phyloP scores from a whole-genome alignment of 768 basidiomycete species.

The Coprinopsis cinerea region DNA sequence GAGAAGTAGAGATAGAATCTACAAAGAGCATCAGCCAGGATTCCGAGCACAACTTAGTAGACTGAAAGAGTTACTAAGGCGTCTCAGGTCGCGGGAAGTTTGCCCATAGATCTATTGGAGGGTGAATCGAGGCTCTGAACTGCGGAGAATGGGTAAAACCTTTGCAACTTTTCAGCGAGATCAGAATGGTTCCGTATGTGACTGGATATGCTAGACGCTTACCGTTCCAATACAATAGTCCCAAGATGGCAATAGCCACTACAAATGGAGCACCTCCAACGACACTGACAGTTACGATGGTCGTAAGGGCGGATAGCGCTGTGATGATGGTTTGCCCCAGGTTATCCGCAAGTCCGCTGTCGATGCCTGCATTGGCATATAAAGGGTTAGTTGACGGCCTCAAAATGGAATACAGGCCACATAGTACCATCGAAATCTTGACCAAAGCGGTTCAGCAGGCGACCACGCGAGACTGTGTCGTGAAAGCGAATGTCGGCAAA shows the following conservation, averaged over 20 bases:
- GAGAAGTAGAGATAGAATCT: slow-evolving; percentile 46
- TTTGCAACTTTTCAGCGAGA: slow-evolving; percentile 32
- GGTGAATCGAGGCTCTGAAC: too few species aligned
- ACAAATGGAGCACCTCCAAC: slow-evolving; percentile 79
- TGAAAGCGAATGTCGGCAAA: slow-evolving; percentile 92
- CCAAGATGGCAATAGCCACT: slow-evolving; percentile 48
- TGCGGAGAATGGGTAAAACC: slow-evolving; percentile 1
- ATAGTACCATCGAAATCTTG: slow-evolving; percentile 76
- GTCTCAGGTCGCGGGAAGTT: slow-evolving; percentile 81
- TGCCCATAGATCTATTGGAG: slow-evolving; percentile 48
- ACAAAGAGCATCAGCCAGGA: neutral
- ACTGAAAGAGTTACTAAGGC: slow-evolving; percentile 44
- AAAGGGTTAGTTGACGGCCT: too few species aligned
- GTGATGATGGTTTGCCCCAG: slow-evolving; percentile 76
- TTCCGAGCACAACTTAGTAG: neutral
- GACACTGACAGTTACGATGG: slow-evolving; percentile 65
- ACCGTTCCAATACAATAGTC: slow-evolving; percentile 69
- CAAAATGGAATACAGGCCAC: slow-evolving; percentile 15
- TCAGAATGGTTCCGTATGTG: slow-evolving; percentile 1
- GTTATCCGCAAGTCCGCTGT: slow-evolving; percentile 78
- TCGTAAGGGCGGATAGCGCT: slow-evolving; percentile 63
- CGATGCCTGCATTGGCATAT: slow-evolving; percentile 47
- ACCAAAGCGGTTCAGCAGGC: slow-evolving; percentile 77
- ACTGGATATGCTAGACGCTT: slow-evolving; percentile 18
- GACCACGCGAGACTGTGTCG: slow-evolving; percentile 84